These are phyloP conservation scores for Ophiostoma quercus DNA, from an alignment of 2,329 filamentous ascomycete species.

Conservation along the genomic window DNA sequence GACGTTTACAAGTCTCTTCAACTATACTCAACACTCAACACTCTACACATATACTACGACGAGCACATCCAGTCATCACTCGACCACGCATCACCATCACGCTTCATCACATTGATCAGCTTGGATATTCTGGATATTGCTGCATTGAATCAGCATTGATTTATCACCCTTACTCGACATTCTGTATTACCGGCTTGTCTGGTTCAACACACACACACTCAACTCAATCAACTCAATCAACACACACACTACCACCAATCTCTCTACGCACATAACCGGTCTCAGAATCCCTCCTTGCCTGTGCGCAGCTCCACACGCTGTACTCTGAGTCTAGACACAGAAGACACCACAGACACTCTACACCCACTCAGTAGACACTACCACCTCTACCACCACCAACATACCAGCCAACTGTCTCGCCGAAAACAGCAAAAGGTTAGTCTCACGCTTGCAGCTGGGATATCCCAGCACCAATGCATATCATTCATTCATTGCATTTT, in stretches of 20 bases:
- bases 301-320: slow-evolving; percentile 5
- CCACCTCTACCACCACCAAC: background rate
- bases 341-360: background rate
- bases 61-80: too few relatives aligned
- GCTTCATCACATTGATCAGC: too few relatives aligned
- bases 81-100: too few relatives aligned
- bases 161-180: too few relatives aligned
- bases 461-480: background rate
- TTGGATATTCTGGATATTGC: background rate
- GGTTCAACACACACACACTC: too few relatives aligned
- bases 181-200: too few relatives aligned
- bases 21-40: too few relatives aligned
- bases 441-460: slow-evolving; percentile 11
- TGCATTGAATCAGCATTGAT: background rate
- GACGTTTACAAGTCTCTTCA: background rate
- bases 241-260: background rate
- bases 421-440: slow-evolving; percentile 13
- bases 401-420: slow-evolving; percentile 10
- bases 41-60: too few relatives aligned
- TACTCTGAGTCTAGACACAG: background rate
- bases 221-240: background rate
- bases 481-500: background rate
- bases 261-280: slow-evolving; percentile 12
- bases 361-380: background rate
- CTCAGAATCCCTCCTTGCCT: slow-evolving; percentile 10